These are phyloP conservation scores for Neurospora sp. DNA, from an alignment of 495 filamentous ascomycete species.

Conservation along the genomic window DNA sequence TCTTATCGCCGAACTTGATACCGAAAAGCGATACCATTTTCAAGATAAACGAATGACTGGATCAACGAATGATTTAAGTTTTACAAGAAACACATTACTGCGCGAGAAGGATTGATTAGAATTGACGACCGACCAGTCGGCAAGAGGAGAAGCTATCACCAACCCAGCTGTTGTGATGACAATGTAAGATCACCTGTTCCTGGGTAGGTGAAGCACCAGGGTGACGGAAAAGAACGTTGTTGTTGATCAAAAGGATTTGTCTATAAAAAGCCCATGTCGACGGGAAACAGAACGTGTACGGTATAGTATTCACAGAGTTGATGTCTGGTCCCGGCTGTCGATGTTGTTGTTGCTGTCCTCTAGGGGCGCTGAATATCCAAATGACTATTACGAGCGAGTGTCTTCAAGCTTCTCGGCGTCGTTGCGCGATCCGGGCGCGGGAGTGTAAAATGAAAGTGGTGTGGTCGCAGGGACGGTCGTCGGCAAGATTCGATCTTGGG, in stretches of 20 bases:
- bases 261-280: neutral
- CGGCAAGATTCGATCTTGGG: neutral
- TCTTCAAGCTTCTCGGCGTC: neutral
- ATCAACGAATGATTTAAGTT: slow-evolving; percentile 4
- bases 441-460: neutral
- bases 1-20: slow-evolving; percentile 37
- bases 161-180: neutral
- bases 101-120: neutral
- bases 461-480: neutral
- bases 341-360: neutral
- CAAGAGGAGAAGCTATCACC: neutral
- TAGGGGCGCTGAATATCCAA: neutral
- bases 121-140: neutral
- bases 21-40: slow-evolving; percentile 43
- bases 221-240: neutral
- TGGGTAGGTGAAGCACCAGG: neutral
- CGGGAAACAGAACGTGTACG: neutral
- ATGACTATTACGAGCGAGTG: neutral
- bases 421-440: neutral
- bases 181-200: neutral
- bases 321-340: neutral
- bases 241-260: neutral
- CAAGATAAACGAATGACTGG: slow-evolving; percentile 2
- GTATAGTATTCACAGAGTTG: neutral
- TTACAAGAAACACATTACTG: slow-evolving; percentile 11